Evolutionary conservation across 2,329 filamentous ascomycete species (phyloP).

Genomic region (Aspergillus costaricaensis): DNA sequence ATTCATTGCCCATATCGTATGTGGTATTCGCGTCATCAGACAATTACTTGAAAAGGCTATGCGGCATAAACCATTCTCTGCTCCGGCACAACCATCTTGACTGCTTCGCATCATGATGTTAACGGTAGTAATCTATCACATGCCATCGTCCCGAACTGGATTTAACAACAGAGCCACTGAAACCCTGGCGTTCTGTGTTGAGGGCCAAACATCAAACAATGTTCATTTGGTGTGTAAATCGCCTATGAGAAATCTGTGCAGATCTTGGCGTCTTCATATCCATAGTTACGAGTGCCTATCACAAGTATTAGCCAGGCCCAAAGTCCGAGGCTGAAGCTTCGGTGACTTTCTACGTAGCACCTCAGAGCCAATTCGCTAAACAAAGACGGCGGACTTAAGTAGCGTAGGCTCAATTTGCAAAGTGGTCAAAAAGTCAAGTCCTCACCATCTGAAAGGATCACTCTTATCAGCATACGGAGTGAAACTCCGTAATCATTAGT

Average conservation of each 20-base stretch:
- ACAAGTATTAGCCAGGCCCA: neutral
- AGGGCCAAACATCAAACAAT: too few species aligned
- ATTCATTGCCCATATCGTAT: neutral
- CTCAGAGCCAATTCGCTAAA: neutral
- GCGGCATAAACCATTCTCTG: neutral
- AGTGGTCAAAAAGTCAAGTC: neutral
- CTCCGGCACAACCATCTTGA: too few species aligned
- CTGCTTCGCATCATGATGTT: too few species aligned
- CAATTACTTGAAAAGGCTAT: neutral
- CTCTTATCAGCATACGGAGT: neutral
- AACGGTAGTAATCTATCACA: too few species aligned
- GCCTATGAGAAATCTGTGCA: too few species aligned
- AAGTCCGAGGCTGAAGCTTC: neutral
- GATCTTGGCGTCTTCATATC: too few species aligned
- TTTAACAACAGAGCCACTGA: too few species aligned
- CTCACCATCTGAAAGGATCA: neutral
- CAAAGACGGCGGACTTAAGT: neutral
- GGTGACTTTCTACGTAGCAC: constrained; percentile 1
- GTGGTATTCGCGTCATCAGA: neutral
- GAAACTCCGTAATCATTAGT: too few species aligned
- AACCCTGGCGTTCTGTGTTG: too few species aligned
- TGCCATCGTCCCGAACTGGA: too few species aligned
- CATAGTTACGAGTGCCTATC: neutral
- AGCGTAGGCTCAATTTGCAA: neutral
- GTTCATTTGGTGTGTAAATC: too few species aligned